Percentiles rank a stretch among this genome's conserved stretches.
These are phyloP conservation scores for Termitomyces sp. DNA, from an alignment of 768 basidiomycete species.

Conservation along the genomic window DNA sequence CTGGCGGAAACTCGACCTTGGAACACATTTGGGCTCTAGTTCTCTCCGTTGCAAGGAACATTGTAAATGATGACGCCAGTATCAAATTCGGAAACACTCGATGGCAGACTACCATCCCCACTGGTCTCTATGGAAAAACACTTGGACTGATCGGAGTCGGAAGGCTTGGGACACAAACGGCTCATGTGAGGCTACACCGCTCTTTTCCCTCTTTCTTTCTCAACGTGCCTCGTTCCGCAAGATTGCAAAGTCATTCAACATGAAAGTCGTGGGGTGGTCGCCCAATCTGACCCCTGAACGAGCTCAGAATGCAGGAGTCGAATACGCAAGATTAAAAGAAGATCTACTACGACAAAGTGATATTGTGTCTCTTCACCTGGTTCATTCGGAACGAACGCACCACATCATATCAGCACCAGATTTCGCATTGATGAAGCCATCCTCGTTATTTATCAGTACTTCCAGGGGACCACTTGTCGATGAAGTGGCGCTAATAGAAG, in stretches of 20 bases:
- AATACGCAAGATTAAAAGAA: conserved; percentile 44
- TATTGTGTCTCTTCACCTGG: conserved; percentile 59
- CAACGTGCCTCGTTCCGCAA: conserved; percentile 15
- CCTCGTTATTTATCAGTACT: conserved; percentile 63
- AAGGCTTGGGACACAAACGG: conserved; percentile 49
- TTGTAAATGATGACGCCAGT: conserved; percentile 46
- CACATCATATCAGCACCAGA: conserved; percentile 46
- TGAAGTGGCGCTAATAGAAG: conserved; percentile 48
- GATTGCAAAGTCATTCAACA: conserved; percentile 57
- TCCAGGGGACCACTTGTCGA: conserved; percentile 64
- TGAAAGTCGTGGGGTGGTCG: conserved; percentile 63
- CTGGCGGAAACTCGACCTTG: conserved; percentile 43
- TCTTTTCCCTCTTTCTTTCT: conserved; percentile 3
- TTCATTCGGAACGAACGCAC: conserved; percentile 46
- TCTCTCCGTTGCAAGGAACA: conserved; percentile 47
- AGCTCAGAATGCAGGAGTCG: conserved; percentile 47
- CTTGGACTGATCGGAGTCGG: conserved; percentile 64
- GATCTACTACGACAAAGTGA: conserved; percentile 52
- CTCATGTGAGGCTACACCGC: conserved; percentile 28
- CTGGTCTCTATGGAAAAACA: conserved; percentile 50
- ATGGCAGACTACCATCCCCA: conserved; percentile 53
- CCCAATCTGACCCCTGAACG: conserved; percentile 59
- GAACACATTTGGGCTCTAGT: conserved; percentile 65
- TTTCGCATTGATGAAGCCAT: conserved; percentile 50
- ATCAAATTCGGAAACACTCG: conserved; percentile 38